These are phyloP conservation scores for Pascua sp. DNA, from an alignment of 1,284 basidiomycete genomes.

Conservation along the genomic window DNA sequence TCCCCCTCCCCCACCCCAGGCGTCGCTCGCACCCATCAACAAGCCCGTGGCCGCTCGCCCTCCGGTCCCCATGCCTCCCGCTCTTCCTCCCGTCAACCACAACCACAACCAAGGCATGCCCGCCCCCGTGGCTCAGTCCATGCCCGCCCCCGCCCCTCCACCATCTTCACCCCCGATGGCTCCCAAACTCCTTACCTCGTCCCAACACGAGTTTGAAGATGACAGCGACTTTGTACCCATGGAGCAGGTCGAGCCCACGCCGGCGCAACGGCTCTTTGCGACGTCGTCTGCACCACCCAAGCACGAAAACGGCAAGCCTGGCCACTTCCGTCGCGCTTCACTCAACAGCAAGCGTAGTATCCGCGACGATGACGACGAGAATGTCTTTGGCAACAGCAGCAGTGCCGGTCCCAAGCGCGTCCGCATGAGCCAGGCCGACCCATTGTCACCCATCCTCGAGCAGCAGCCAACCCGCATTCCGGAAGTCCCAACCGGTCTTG, in stretches of 20 bases:
- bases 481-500: neutral
- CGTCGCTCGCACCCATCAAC: neutral
- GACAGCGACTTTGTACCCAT: conserved; percentile 38
- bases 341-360: conserved; percentile 15
- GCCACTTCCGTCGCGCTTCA: neutral
- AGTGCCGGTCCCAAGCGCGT: conserved; percentile 25
- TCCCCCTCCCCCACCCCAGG: neutral
- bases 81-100: neutral
- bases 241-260: conserved; percentile 3
- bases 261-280: neutral
- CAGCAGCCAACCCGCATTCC: conserved; percentile 7
- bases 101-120: too few species aligned
- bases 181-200: neutral
- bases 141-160: neutral
- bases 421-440: conserved; percentile 27
- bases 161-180: neutral
- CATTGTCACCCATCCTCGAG: conserved; percentile 32
- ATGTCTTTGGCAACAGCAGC: conserved; percentile 26
- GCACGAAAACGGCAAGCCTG: too few species aligned
- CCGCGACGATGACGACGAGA: conserved; percentile 34
- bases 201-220: conserved; percentile 26
- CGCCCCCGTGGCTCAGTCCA: too few species aligned
- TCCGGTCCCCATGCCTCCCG: neutral
- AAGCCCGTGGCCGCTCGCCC: too few species aligned
- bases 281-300: too few species aligned